These are phyloP conservation scores for Stagonosporopsis chrysanthemi DNA, from an alignment of 2,329 filamentous ascomycete species.

Conservation along the genomic window DNA sequence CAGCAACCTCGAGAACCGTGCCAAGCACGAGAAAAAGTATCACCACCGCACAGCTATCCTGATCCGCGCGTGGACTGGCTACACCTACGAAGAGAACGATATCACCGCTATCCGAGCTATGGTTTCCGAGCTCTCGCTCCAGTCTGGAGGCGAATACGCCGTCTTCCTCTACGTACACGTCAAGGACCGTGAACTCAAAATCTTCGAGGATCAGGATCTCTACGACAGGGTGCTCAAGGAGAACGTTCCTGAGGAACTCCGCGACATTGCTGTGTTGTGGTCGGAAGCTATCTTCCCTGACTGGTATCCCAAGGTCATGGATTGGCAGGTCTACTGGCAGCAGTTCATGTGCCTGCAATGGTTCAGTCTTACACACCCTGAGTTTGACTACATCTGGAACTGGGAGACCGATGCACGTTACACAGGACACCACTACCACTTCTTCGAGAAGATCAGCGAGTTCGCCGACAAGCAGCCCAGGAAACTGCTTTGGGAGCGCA, in stretches of 20 bases:
- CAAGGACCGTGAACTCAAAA: slow-evolving; percentile 62
- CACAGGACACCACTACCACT: slow-evolving; percentile 82
- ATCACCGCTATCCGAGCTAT: slow-evolving; percentile 56
- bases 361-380: slow-evolving; percentile 76
- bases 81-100: slow-evolving; percentile 57
- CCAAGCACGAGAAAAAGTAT: slow-evolving; percentile 41
- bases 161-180: slow-evolving; percentile 59
- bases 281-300: slow-evolving; percentile 64
- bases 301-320: slow-evolving; percentile 58
- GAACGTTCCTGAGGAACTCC: slow-evolving; percentile 73
- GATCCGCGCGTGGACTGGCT: slow-evolving; percentile 57
- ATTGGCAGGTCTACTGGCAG: slow-evolving; percentile 60
- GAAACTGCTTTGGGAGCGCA: slow-evolving; percentile 66
- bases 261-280: slow-evolving; percentile 76
- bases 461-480: slow-evolving; percentile 63
- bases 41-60: slow-evolving; percentile 56
- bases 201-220: slow-evolving; percentile 65
- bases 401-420: slow-evolving; percentile 86
- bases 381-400: slow-evolving; percentile 83
- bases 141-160: slow-evolving; percentile 58
- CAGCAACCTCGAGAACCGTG: slow-evolving; percentile 38
- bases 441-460: slow-evolving; percentile 69
- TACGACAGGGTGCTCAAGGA: slow-evolving; percentile 68
- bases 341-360: slow-evolving; percentile 79
- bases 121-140: slow-evolving; percentile 55